Conservation (phyloP, 2,329 filamentous ascomycete genomes). For the Fusarium liriodendri region DNA sequence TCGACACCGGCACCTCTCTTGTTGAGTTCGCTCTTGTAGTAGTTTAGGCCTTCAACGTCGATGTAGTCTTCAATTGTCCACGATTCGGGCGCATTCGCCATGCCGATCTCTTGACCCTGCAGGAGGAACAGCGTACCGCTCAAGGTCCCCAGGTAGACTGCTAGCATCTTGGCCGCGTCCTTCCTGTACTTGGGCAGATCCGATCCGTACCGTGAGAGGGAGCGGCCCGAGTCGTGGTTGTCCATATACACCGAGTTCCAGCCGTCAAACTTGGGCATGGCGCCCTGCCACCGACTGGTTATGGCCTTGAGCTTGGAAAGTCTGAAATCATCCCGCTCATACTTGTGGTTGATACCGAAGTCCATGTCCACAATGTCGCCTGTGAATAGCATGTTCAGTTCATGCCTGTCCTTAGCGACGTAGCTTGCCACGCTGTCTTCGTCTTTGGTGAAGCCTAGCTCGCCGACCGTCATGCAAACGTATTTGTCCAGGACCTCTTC, state of each 20-base stretch:
- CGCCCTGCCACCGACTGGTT: conserved; percentile 51
- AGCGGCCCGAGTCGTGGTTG: conserved; percentile 66
- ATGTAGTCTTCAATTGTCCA: conserved; percentile 58
- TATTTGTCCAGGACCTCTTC: conserved; percentile 60
- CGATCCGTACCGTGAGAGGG: conserved; percentile 59
- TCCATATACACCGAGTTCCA: conserved; percentile 66
- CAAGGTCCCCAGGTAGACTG: conserved; percentile 52
- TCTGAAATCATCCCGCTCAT: conserved; percentile 56
- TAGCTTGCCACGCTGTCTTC: conserved; percentile 58
- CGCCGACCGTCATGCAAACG: conserved; percentile 63
- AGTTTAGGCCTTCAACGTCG: conserved; percentile 57
- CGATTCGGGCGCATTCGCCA: conserved; percentile 56
- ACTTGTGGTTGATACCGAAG: conserved; percentile 47
- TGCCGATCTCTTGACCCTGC: conserved; percentile 65
- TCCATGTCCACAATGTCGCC: conserved; percentile 43
- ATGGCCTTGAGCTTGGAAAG: conserved; percentile 51
- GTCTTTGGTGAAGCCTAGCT: conserved; percentile 48
- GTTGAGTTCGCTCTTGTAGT: conserved; percentile 44
- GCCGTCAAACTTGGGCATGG: conserved; percentile 51
- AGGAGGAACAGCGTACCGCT: conserved; percentile 61
- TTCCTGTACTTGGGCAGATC: conserved; percentile 52
- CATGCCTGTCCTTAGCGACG: conserved; percentile 56
- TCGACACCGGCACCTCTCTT: conserved; percentile 37
- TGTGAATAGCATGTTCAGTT: conserved; percentile 44
- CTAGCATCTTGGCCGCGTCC: conserved; percentile 59